These are phyloP conservation scores for Mycena floridula DNA, from an alignment of 768 basidiomycete genomes.

Conservation along the genomic window DNA sequence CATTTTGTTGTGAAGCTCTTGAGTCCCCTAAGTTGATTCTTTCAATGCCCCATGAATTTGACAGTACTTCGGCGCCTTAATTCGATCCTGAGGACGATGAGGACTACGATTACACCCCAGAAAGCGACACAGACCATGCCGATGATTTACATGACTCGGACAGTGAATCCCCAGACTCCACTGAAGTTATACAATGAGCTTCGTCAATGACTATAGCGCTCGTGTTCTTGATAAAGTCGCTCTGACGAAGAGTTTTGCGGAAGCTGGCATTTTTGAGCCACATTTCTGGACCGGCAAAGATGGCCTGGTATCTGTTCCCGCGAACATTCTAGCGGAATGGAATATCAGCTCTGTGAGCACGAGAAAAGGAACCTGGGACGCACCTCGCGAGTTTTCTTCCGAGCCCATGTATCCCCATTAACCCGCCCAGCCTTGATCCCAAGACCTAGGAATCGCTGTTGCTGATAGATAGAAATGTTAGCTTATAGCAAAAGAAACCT, in stretches of 20 bases:
- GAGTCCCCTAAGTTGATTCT: too few relatives aligned
- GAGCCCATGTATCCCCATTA: constrained; percentile 29
- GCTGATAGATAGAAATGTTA: constrained; percentile 9
- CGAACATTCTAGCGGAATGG: constrained; percentile 17
- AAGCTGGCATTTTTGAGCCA: constrained; percentile 25
- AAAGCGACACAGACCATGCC: too few relatives aligned
- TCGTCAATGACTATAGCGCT: constrained; percentile 16
- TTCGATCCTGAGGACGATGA: too few relatives aligned
- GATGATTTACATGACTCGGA: too few relatives aligned
- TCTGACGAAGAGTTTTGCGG: constrained; percentile 14
- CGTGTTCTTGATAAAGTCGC: constrained; percentile 13
- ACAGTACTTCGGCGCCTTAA: too few relatives aligned
- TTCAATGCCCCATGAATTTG: too few relatives aligned
- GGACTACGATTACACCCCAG: too few relatives aligned
- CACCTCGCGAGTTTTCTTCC: constrained; percentile 21
- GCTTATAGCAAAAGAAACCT: background rate
- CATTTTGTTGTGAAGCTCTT: too few relatives aligned
- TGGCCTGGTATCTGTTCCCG: constrained; percentile 15
- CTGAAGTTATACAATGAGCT: constrained; percentile 20
- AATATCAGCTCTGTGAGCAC: background rate
- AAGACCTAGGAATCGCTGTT: constrained; percentile 21
- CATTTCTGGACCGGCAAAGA: constrained; percentile 35
- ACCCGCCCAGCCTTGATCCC: constrained; percentile 24
- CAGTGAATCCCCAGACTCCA: too few relatives aligned
- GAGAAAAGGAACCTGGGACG: constrained; percentile 1